Evolutionary conservation across 306 rosid genomes (phyloP).

Genomic region (Pterocarpus macrocarpus): DNA sequence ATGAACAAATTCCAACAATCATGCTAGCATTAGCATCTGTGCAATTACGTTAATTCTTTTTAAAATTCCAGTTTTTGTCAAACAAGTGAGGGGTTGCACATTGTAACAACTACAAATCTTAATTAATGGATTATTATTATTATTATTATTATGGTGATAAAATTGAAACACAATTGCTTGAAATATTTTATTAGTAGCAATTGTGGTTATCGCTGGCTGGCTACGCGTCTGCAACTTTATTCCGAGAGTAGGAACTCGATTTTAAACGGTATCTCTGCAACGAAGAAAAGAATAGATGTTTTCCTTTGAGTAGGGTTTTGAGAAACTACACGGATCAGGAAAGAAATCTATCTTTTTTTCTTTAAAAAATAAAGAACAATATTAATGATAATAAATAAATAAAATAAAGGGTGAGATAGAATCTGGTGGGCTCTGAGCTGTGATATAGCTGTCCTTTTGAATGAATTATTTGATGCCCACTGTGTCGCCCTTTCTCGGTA

Average conservation of each 20-base stretch:
- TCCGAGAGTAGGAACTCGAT: slow-evolving; percentile 33
- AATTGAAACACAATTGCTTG: neutral
- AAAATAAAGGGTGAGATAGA: slow-evolving; percentile 43
- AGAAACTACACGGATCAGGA: neutral
- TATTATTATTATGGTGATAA: neutral
- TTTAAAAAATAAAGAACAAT: neutral
- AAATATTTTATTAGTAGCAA: neutral
- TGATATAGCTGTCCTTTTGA: slow-evolving; percentile 77
- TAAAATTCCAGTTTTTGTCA: neutral
- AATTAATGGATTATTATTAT: neutral
- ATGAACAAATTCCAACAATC: neutral
- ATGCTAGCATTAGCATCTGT: slow-evolving; percentile 15
- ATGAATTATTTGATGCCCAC: slow-evolving; percentile 57
- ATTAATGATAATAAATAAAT: neutral
- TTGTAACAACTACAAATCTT: neutral
- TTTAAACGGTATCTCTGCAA: neutral
- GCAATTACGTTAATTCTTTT: neutral
- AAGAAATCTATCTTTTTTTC: neutral
- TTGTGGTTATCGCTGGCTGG: neutral
- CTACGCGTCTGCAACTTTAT: slow-evolving; percentile 39
- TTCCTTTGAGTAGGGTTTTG: neutral
- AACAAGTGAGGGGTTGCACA: neutral
- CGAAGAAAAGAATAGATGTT: neutral
- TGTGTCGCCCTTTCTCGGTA: neutral
- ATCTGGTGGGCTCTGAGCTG: slow-evolving; percentile 87